Conservation (phyloP, 257 asterid genomes). For the Thymus mandschuricus region DNA sequence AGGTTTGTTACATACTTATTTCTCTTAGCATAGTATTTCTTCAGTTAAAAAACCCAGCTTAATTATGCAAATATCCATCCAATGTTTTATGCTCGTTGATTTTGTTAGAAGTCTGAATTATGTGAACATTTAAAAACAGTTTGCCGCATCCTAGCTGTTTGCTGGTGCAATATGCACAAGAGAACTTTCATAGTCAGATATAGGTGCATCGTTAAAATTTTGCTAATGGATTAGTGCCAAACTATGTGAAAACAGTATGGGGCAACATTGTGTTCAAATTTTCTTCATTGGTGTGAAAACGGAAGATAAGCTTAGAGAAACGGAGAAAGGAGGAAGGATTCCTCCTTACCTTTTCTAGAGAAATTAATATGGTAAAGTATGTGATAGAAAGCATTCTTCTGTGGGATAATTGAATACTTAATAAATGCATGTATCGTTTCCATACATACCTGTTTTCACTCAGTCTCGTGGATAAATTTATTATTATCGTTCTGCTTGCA, state of each 20-base stretch:
- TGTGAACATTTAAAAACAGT: background rate
- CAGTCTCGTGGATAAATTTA: too few species aligned
- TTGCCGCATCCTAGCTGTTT: background rate
- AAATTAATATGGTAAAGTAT: background rate
- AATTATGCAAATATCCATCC: background rate
- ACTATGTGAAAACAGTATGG: background rate
- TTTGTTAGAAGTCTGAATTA: too few species aligned
- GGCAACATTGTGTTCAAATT: background rate
- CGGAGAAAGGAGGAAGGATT: background rate
- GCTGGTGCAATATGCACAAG: too few species aligned
- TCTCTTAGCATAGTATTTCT: background rate
- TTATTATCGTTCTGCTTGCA: background rate
- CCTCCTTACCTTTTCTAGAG: background rate
- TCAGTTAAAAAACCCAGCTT: background rate
- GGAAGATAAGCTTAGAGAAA: background rate
- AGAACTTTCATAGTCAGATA: background rate
- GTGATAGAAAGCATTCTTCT: background rate
- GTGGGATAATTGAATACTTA: background rate
- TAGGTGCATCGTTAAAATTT: background rate
- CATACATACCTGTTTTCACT: background rate
- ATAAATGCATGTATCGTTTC: background rate
- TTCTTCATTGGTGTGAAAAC: background rate
- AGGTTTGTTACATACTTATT: constrained; percentile 49
- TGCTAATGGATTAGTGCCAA: background rate
- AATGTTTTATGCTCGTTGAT: background rate